phyloP scores from a whole-genome alignment of 1,284 basidiomycete species.

The Moesziomyces sp. region DNA sequence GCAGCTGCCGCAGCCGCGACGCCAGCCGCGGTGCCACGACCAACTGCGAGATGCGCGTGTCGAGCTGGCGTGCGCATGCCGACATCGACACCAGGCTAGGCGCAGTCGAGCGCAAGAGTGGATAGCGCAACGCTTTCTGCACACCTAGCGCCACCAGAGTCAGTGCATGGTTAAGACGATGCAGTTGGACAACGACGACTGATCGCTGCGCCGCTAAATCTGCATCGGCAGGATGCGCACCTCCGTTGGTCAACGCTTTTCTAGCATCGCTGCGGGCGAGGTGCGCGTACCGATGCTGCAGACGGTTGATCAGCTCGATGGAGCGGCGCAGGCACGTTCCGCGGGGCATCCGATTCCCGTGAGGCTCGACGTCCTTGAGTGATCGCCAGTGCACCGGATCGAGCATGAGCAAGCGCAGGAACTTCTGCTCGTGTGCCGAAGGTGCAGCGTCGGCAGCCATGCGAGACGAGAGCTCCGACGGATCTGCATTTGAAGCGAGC shows the following conservation, averaged over 20 bases:
- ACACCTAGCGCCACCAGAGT: slow-evolving; percentile 12
- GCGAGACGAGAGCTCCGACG: slow-evolving; percentile 3
- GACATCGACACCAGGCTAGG: slow-evolving; percentile 17
- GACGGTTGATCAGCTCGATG: slow-evolving; percentile 33
- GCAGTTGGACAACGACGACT: not conserved
- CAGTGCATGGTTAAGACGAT: not conserved
- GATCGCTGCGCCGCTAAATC: not conserved
- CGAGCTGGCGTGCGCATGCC: slow-evolving; percentile 67
- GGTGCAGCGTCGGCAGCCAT: slow-evolving; percentile 8
- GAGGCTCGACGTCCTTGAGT: slow-evolving; percentile 14
- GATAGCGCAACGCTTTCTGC: slow-evolving; percentile 10
- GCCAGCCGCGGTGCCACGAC: slow-evolving; percentile 66
- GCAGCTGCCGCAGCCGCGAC: slow-evolving; percentile 16
- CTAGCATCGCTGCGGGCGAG: not conserved
- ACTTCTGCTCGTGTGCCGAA: slow-evolving; percentile 33
- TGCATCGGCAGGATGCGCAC: no score
- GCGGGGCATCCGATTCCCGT: slow-evolving; percentile 4
- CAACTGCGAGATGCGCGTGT: slow-evolving; percentile 68
- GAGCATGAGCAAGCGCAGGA: slow-evolving; percentile 36
- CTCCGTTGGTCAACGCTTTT: not conserved
- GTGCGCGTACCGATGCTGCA: slow-evolving; percentile 7
- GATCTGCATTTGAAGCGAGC: slow-evolving; percentile 17
- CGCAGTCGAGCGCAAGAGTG: slow-evolving; percentile 1
- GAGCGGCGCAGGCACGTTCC: slow-evolving; percentile 31
- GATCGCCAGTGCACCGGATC: slow-evolving; percentile 62